Evolutionary conservation across 2,329 filamentous ascomycete species (phyloP).

Genomic region (Thelonectria rubi): DNA sequence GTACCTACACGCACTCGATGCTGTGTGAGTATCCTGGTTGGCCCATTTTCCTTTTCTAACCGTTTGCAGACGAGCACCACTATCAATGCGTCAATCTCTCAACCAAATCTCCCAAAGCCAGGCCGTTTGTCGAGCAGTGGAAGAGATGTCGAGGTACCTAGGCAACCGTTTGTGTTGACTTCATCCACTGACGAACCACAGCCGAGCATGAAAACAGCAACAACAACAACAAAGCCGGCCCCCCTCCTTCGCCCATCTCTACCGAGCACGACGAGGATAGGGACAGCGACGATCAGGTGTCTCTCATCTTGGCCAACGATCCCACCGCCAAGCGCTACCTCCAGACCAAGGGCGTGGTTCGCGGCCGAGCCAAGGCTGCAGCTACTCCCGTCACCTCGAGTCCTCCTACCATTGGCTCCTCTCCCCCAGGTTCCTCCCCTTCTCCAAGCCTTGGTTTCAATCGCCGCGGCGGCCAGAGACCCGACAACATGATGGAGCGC

Average conservation of each 20-base stretch:
- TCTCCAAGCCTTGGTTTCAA: not conserved
- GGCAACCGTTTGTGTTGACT: slow-evolving; percentile 1
- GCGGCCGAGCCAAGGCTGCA: not conserved
- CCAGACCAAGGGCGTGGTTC: slow-evolving; percentile 9
- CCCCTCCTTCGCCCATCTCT: not conserved
- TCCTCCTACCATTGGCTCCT: not conserved
- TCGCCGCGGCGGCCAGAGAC: no score
- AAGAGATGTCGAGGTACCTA: slow-evolving; percentile 37
- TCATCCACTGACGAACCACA: slow-evolving; percentile 18
- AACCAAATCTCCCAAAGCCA: slow-evolving; percentile 50
- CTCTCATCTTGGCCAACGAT: slow-evolving; percentile 14
- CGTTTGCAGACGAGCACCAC: slow-evolving; percentile 54
- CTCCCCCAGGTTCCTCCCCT: not conserved
- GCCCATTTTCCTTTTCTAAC: slow-evolving; percentile 20
- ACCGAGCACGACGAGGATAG: not conserved
- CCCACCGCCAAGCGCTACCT: slow-evolving; percentile 10
- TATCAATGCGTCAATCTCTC: slow-evolving; percentile 54
- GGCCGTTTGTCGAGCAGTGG: slow-evolving; percentile 46
- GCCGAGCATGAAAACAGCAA: slow-evolving; percentile 17
- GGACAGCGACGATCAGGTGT: slow-evolving; percentile 3
- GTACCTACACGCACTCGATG: slow-evolving; percentile 52
- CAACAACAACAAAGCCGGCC: slow-evolving; percentile 4
- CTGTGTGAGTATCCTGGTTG: slow-evolving; percentile 42
- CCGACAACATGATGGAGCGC: not conserved
- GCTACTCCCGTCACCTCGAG: not conserved